Base-by-base conservation (phyloP, 2,329 filamentous ascomycete species). In the Calonectria ilicicola region DNA sequence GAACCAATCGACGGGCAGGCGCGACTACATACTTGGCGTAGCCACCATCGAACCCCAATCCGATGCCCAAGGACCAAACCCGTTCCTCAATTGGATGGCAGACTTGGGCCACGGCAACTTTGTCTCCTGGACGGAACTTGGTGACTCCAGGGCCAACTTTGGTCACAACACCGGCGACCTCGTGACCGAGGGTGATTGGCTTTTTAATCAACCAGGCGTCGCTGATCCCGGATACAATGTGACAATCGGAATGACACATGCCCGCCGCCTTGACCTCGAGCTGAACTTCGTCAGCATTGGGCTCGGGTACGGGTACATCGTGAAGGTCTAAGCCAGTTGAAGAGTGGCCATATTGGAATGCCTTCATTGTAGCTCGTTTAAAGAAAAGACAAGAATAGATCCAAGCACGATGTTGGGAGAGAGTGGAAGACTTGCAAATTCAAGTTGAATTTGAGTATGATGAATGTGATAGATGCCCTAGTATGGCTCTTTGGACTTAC, bases 201-300 rank as follows among this genome's bases (percentile, higher is more conserved):
- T 35, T 67, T n/a, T 56, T 67, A 6, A 29, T 14, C 17, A 65
- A 8, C 38, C 32, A 56, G 3, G 32, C 46, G 7, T 66, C 56
- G 26, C 23, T 15, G n/a, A 9, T 27, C 10, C 70, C 70, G 3
- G 27, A 29, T 27, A 72, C 23, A 19, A 72, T 58, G 47, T 67
- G 70, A 17, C 67, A 64, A 38, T 70, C 70, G 0, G 70, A 72
- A 26, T 72, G 70, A 1, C 67, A 72, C 32, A 72, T 60, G 27
- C 44, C 70, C 15, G n/a, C 44, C 8, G 67, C 70, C 47, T 64
- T 67, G 62, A 72, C 66, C 23, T 70, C 35, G 10, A 60, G n/a
- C 35, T 60, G 53, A 19, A 60, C 53, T 12, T 60, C 53, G 10
- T 38, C 53, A 2, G 21, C 53, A 1, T 5, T 40, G 53, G 53